phyloP scores from a whole-genome alignment of 23 red algal genomes.

The Pyropia yezoensis region DNA sequence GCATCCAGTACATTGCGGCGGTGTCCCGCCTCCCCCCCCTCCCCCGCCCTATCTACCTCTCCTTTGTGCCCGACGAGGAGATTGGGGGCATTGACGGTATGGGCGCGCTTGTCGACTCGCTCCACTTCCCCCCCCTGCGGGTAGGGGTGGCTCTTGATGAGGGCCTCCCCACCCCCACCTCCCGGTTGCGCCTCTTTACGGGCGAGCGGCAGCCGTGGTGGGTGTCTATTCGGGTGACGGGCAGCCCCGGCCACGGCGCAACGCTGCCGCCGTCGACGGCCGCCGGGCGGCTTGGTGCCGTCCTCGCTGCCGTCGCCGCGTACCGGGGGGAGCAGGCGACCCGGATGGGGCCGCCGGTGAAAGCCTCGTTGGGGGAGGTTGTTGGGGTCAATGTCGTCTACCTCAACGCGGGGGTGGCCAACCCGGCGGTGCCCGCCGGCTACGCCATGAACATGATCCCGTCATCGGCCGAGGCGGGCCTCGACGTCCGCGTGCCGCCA shows the following conservation, averaged over 20 bases:
- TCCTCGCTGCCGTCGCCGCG: conserved; percentile 16
- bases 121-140: conserved; percentile 15
- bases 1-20: conserved; percentile 87
- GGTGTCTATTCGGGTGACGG: conserved; percentile 37
- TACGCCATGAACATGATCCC: conserved; percentile 87
- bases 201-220: conserved; percentile 88
- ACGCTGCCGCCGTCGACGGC: conserved; percentile 71
- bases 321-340: conserved; percentile 25
- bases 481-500: conserved; percentile 95
- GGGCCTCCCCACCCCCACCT: conserved; percentile 37
- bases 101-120: conserved; percentile 40
- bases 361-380: conserved; percentile 24
- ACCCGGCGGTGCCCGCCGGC: conserved; percentile 14
- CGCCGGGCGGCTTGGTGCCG: conserved; percentile 16
- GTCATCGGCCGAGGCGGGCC: conserved; percentile 41
- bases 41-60: conserved; percentile 40
- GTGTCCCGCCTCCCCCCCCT: conserved; percentile 25
- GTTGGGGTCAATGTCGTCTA: conserved; percentile 76
- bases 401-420: conserved; percentile 27
- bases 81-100: conserved; percentile 84
- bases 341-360: conserved; percentile 16
- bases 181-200: conserved; percentile 48
- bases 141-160: conserved; percentile 80
- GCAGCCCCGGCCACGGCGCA: conserved; percentile 68
- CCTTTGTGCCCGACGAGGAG: conserved; percentile 94